phyloP scores from a whole-genome alignment of 1,284 basidiomycete species.

The Nidula niveotomentosa region DNA sequence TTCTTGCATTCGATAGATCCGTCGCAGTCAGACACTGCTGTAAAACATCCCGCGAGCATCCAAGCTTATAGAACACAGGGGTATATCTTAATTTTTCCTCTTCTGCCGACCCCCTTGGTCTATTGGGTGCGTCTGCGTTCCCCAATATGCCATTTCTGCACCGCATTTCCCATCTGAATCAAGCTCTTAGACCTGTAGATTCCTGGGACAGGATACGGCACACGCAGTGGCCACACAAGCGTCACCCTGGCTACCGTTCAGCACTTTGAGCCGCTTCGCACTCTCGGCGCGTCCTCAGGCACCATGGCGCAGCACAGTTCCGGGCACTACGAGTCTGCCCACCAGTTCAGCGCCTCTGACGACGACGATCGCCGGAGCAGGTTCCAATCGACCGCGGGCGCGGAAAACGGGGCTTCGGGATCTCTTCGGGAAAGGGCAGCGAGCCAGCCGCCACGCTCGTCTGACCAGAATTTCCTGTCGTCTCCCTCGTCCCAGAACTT shows the following conservation, averaged over 20 bases:
- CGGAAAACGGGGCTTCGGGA: slow-evolving; percentile 17
- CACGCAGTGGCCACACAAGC: background rate
- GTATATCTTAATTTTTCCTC: too few species aligned
- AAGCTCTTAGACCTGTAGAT: too few species aligned
- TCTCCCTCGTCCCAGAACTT: slow-evolving; percentile 51
- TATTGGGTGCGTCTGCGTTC: too few species aligned
- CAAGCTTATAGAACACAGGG: too few species aligned
- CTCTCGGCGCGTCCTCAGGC: slow-evolving; percentile 6
- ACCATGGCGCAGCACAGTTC: slow-evolving; percentile 5
- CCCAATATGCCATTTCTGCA: too few species aligned
- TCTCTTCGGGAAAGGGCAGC: slow-evolving; percentile 59
- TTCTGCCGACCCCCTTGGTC: too few species aligned
- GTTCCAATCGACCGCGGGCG: slow-evolving; percentile 37
- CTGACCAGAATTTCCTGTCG: slow-evolving; percentile 42
- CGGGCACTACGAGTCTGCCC: background rate
- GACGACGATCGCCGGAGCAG: slow-evolving; percentile 52
- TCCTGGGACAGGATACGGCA: slow-evolving; percentile 1
- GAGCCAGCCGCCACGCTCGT: slow-evolving; percentile 63
- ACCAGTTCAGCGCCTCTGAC: slow-evolving; percentile 8
- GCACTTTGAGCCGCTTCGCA: slow-evolving; percentile 5
- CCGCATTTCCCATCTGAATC: too few species aligned
- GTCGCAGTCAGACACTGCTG: too few species aligned
- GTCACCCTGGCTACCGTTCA: slow-evolving; percentile 5
- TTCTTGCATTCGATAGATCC: too few species aligned
- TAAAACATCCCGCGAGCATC: too few species aligned